These are phyloP conservation scores for Auricularia auricula-judae DNA, from an alignment of 768 basidiomycete species.

Conservation along the genomic window DNA sequence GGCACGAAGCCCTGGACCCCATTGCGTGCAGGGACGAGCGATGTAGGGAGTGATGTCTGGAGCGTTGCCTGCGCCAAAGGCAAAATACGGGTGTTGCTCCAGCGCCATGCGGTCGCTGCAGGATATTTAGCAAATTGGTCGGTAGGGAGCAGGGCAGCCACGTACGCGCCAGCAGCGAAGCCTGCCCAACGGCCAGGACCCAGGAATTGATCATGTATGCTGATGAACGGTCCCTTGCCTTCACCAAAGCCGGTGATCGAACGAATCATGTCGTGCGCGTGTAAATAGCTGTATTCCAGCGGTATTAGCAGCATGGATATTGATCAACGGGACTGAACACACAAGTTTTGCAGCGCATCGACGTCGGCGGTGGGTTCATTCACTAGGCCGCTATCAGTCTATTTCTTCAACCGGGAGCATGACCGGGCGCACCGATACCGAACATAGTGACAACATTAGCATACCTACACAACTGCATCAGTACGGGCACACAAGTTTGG, in stretches of 20 bases:
- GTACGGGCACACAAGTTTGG: too few species aligned
- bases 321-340: not conserved
- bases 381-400: slow-evolving; percentile 18
- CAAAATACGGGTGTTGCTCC: slow-evolving; percentile 83
- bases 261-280: slow-evolving; percentile 59
- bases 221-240: slow-evolving; percentile 46
- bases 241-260: slow-evolving; percentile 62
- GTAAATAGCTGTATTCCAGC: slow-evolving; percentile 21
- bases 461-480: slow-evolving; percentile 4
- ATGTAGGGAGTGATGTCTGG: slow-evolving; percentile 46
- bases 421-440: slow-evolving; percentile 32
- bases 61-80: slow-evolving; percentile 51
- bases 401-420: too few species aligned
- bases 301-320: not conserved
- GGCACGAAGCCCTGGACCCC: slow-evolving; percentile 30
- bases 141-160: not conserved
- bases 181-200: slow-evolving; percentile 35
- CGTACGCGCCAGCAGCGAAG: slow-evolving; percentile 48
- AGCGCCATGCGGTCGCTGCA: slow-evolving; percentile 55
- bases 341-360: not conserved
- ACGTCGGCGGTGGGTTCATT: slow-evolving; percentile 59
- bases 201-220: slow-evolving; percentile 56
- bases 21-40: slow-evolving; percentile 23
- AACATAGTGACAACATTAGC: slow-evolving; percentile 74
- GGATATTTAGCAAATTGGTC: slow-evolving; percentile 14